Base-by-base conservation (phyloP, 345 rosid genomes). In the Citrus australasica region DNA sequence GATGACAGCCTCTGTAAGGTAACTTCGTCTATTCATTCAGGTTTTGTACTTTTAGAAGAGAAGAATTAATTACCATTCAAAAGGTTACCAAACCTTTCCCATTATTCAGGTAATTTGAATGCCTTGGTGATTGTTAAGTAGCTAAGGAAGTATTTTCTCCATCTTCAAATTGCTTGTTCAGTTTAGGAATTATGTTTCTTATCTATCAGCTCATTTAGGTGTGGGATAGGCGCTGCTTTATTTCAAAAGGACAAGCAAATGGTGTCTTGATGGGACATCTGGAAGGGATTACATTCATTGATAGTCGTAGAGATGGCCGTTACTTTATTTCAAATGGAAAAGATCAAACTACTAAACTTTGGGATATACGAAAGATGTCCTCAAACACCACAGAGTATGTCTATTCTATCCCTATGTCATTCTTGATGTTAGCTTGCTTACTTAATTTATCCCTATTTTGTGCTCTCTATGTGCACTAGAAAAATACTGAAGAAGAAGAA, bases 331-430 rank as follows among this genome's bases (percentile, higher is more conserved):
- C 95, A 6, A 89, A 91, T 78, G 95, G 93, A 64, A 91, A 91
- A 84, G 95, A 91, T 80, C 95, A 91, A 85, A 86, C 87, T 22
- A 85, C 80, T 33, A 91, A 91, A 84, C 88, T 91, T 67, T 91
- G 95, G 95, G 95, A 91, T 85, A 89, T 91, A 77, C 80, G 95
- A 76, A 91, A 84, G 86, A 88, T 91, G 93, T 75, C 92, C 59
- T 83, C 89, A 19, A 83, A 80, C 66, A 73, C 81, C 27, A 37
- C 73, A 51, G 25, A 48, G 92, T 88, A 88, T 19, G 84, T 74
- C 75, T 51, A 62, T 38, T 33, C 53, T 4, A 48, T 35, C 46
- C 60, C 48, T 37, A 5, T 22, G 24, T 61, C 56, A 73, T 37
- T 61, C 55, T 28, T 42, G 10, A 46, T 38, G 40, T 21, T 24